phyloP scores from a whole-genome alignment of 495 filamentous ascomycete species.

The Margaritispora aquatica region DNA sequence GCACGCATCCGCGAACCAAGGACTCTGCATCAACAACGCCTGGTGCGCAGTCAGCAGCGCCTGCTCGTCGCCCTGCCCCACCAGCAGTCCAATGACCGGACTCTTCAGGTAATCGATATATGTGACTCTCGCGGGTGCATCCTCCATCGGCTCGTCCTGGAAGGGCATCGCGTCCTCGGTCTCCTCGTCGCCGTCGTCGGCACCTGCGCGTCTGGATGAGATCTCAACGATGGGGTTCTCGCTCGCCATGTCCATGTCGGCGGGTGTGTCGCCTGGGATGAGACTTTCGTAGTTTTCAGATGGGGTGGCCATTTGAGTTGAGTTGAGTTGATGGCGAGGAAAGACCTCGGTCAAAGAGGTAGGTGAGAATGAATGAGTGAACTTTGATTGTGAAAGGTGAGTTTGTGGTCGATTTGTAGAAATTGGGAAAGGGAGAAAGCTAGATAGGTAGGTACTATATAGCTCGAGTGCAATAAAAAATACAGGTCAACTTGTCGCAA shows the following conservation, averaged over 20 bases:
- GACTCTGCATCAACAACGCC: slow-evolving; percentile 63
- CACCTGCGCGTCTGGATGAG: slow-evolving; percentile 4
- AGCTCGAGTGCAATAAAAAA: no score
- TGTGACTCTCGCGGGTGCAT: slow-evolving; percentile 31
- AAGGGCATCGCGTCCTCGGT: slow-evolving; percentile 32
- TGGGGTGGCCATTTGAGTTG: slow-evolving; percentile 29
- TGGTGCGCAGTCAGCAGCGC: slow-evolving; percentile 74
- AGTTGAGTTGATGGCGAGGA: no score
- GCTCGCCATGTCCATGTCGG: slow-evolving; percentile 46
- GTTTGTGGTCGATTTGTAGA: no score
- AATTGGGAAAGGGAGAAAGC: no score
- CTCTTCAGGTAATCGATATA: slow-evolving; percentile 62
- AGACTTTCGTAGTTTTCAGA: slow-evolving; percentile 31
- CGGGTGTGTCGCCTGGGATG: slow-evolving; percentile 29
- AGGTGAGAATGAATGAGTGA: no score
- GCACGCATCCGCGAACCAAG: slow-evolving; percentile 63
- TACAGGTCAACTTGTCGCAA: not conserved
- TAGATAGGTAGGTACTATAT: no score
- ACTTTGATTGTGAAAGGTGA: no score
- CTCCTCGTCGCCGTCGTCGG: slow-evolving; percentile 5
- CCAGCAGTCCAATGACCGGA: slow-evolving; percentile 70
- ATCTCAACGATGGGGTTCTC: slow-evolving; percentile 28
- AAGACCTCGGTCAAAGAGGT: not conserved
- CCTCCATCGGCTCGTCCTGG: slow-evolving; percentile 34
- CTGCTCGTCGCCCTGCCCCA: slow-evolving; percentile 56